Evolutionary conservation across 176 grass and related monocot species (phyloP).

Genomic region (Panicum miliaceum): DNA sequence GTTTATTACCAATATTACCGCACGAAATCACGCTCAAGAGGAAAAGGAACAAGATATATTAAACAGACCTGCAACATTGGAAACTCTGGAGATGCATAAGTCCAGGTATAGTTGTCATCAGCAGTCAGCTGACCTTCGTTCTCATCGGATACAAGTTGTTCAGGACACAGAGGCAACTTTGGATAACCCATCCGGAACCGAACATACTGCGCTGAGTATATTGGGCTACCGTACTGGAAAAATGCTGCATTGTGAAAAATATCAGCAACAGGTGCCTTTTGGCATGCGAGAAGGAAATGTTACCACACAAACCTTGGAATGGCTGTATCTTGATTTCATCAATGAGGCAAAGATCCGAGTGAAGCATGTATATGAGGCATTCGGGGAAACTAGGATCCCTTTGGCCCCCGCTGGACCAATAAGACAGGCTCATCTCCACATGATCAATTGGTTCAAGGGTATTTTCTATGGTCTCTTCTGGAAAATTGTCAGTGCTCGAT

Average conservation of each 20-base stretch:
- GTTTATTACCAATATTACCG: not conserved
- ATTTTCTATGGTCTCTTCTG: constrained; percentile 65
- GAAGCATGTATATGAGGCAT: constrained; percentile 53
- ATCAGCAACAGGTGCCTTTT: constrained; percentile 21
- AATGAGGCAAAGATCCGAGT: constrained; percentile 50
- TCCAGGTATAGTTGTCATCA: constrained; percentile 60
- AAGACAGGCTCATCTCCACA: constrained; percentile 39
- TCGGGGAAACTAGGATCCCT: constrained; percentile 45
- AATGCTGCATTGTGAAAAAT: constrained; percentile 49
- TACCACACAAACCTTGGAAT: constrained; percentile 52
- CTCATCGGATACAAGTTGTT: constrained; percentile 42
- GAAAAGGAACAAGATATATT: not conserved
- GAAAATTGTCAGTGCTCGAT: constrained; percentile 75
- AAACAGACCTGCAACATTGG: constrained; percentile 66
- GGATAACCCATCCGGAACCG: constrained; percentile 66
- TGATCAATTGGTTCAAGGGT: constrained; percentile 47
- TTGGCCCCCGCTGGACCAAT: constrained; percentile 72
- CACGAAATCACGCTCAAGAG: not conserved
- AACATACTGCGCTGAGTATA: constrained; percentile 64
- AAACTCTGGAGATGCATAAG: constrained; percentile 72
- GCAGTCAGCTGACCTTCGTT: constrained; percentile 35
- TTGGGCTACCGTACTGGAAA: constrained; percentile 60
- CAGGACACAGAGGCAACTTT: constrained; percentile 22
- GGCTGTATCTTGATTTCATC: constrained; percentile 71
- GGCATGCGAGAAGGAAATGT: not conserved